These are phyloP conservation scores for Quercus parvula DNA, from an alignment of 306 rosid genomes.

Conservation along the genomic window DNA sequence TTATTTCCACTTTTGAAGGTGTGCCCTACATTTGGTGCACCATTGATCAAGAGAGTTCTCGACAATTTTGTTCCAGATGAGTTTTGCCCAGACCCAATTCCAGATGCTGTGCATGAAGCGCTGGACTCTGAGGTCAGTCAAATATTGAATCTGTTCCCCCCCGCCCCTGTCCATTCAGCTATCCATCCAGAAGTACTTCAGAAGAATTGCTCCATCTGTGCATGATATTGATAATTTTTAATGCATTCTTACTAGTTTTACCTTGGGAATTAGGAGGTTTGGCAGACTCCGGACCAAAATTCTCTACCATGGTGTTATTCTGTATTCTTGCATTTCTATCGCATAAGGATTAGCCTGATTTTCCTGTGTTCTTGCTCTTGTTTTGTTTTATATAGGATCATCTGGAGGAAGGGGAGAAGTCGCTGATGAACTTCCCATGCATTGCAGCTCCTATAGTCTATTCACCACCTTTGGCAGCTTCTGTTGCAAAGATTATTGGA, in stretches of 20 bases:
- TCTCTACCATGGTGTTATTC: not conserved
- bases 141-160: not conserved
- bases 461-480: conserved; percentile 59
- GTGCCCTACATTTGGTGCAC: conserved; percentile 76
- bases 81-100: conserved; percentile 92
- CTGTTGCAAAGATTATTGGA: conserved; percentile 47
- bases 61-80: conserved; percentile 78
- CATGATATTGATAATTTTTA: not conserved
- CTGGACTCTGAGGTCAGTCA: conserved; percentile 69
- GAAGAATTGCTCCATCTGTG: not conserved
- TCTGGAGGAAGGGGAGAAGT: conserved; percentile 46
- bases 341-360: not conserved
- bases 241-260: not conserved
- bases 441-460: conserved; percentile 60
- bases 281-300: not conserved
- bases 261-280: not conserved
- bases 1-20: conserved; percentile 53
- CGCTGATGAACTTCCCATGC: conserved; percentile 62
- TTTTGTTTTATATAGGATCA: conserved; percentile 44
- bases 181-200: not conserved
- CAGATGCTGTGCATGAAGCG: conserved; percentile 60
- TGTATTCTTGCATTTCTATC: not conserved
- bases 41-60: conserved; percentile 71
- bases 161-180: not conserved
- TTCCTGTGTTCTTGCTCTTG: not conserved